Evolutionary conservation across 2,329 filamentous ascomycete genomes (phyloP).

Genomic region (Ophiosphaerella herpotricha): DNA sequence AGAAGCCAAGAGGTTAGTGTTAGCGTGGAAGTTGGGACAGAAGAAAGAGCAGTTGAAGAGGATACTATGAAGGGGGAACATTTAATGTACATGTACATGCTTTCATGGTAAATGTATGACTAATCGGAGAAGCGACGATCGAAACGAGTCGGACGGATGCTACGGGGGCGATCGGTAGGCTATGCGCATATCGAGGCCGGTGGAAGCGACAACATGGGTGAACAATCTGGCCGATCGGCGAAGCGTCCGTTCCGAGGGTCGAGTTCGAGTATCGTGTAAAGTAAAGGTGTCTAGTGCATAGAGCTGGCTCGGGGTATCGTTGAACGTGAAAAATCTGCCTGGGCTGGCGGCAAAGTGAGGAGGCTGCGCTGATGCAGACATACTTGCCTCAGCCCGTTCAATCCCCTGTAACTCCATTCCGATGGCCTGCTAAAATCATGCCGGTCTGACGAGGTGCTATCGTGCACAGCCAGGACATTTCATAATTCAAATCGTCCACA

Average conservation of each 20-base stretch:
- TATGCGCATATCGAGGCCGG: slow-evolving; percentile 13
- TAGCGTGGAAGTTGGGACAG: slow-evolving; percentile 8
- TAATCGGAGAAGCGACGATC: background rate
- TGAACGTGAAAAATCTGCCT: slow-evolving; percentile 5
- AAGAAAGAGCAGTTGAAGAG: slow-evolving; percentile 11
- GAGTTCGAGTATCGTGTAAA: background rate
- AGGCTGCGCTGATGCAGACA: slow-evolving; percentile 13
- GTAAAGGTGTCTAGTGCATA: slow-evolving; percentile 1
- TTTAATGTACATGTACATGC: slow-evolving; percentile 23
- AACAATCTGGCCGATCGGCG: slow-evolving; percentile 13
- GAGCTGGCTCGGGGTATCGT: slow-evolving; percentile 1
- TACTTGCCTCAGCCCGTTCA: slow-evolving; percentile 11
- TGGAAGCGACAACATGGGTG: slow-evolving; percentile 18
- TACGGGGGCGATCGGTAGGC: slow-evolving; percentile 11
- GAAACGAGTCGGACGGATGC: slow-evolving; percentile 2
- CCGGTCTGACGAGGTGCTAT: background rate
- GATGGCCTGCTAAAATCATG: background rate
- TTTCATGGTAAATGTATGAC: slow-evolving; percentile 1
- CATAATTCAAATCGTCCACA: slow-evolving; percentile 1
- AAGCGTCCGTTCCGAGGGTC: slow-evolving; percentile 7
- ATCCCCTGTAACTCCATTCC: background rate
- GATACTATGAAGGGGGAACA: slow-evolving; percentile 14
- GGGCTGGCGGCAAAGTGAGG: slow-evolving; percentile 18
- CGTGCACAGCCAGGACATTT: background rate
- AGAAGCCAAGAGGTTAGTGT: background rate